Conservation (phyloP, 139 green algal species). For the Tetraselmis striata region DNA sequence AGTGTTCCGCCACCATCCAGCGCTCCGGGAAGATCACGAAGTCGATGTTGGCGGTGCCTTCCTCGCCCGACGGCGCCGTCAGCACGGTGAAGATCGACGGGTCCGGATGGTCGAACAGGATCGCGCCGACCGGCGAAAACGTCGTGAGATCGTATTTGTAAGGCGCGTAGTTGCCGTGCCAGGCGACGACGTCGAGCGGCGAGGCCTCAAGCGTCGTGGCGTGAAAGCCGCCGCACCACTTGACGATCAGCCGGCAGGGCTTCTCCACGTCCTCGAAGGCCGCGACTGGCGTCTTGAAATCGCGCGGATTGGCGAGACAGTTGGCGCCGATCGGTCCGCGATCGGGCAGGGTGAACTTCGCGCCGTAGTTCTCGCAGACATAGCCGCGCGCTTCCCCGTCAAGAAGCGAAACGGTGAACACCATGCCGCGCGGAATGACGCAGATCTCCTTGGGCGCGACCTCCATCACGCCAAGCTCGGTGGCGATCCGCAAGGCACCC, state of each 20-base stretch:
- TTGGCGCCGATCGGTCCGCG: conserved; percentile 90
- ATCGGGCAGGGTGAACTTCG: conserved; percentile 85
- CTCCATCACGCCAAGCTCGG: conserved; percentile 78
- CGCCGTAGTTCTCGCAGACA: conserved; percentile 81
- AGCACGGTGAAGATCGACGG: conserved; percentile 94
- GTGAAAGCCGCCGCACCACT: too few species aligned
- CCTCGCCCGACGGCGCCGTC: too few species aligned
- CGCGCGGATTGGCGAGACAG: conserved; percentile 75
- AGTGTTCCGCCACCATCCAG: conserved; percentile 84
- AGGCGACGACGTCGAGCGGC: conserved; percentile 91
- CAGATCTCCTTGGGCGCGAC: conserved; percentile 70
- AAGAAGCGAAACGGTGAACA: conserved; percentile 72
- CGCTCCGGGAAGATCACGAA: conserved; percentile 93
- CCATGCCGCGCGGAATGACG: conserved; percentile 74
- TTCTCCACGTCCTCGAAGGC: conserved; percentile 67
- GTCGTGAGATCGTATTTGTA: too few species aligned
- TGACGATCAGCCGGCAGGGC: too few species aligned
- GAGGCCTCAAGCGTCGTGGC: too few species aligned
- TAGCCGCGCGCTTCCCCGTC: conserved; percentile 72
- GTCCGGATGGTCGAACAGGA: conserved; percentile 74
- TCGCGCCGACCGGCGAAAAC: conserved; percentile 78
- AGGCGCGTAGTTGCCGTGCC: conserved; percentile 67
- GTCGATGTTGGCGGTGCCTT: conserved; percentile 71
- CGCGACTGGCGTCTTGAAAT: conserved; percentile 80
- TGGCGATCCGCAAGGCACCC: conserved; percentile 63